Percentiles rank a stretch among this genome's conserved stretches.
Evolutionary conservation across 2,329 filamentous ascomycete genomes (phyloP).

Genomic region (Aspergillaceae sp.): DNA sequence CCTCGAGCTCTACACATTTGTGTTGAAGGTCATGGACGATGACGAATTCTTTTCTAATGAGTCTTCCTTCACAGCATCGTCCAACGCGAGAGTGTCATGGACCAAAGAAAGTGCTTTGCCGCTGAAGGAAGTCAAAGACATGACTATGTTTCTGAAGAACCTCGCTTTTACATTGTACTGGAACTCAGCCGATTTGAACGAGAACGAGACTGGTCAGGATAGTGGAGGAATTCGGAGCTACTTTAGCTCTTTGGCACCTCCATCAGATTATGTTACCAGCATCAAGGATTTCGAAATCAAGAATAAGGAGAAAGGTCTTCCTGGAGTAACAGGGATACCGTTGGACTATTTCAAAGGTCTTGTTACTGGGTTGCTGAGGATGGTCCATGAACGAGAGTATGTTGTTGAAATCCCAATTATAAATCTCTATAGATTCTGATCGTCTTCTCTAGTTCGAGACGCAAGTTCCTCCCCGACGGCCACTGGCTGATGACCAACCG

Average conservation of each 20-base stretch:
- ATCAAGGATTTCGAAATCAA: slow-evolving; percentile 30
- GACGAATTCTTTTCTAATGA: slow-evolving; percentile 77
- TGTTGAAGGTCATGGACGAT: slow-evolving; percentile 87
- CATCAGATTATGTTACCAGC: slow-evolving; percentile 14
- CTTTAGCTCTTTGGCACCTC: slow-evolving; percentile 27
- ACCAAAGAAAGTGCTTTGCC: slow-evolving; percentile 58
- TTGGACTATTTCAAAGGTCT: slow-evolving; percentile 71
- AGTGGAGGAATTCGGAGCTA: slow-evolving; percentile 40
- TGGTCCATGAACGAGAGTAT: slow-evolving; percentile 81
- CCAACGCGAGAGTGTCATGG: slow-evolving; percentile 47
- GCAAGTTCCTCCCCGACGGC: slow-evolving; percentile 68
- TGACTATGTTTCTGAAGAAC: slow-evolving; percentile 83
- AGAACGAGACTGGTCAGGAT: slow-evolving; percentile 30
- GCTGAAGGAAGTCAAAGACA: slow-evolving; percentile 59
- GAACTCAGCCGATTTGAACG: slow-evolving; percentile 59
- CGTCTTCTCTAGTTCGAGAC: slow-evolving; percentile 52
- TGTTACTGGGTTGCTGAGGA: slow-evolving; percentile 69
- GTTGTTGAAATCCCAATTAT: slow-evolving; percentile 4
- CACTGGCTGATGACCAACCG: slow-evolving; percentile 91
- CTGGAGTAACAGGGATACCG: slow-evolving; percentile 62
- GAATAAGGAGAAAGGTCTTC: slow-evolving; percentile 42
- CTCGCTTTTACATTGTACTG: slow-evolving; percentile 84
- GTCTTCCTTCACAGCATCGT: slow-evolving; percentile 35
- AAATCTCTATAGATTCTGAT: neutral
- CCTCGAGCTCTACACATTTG: slow-evolving; percentile 86